Percentiles rank a stretch among this genome's conserved stretches.
phyloP scores from a whole-genome alignment of 352 stramenopile species.

The Globisporangium heterothallicum region DNA sequence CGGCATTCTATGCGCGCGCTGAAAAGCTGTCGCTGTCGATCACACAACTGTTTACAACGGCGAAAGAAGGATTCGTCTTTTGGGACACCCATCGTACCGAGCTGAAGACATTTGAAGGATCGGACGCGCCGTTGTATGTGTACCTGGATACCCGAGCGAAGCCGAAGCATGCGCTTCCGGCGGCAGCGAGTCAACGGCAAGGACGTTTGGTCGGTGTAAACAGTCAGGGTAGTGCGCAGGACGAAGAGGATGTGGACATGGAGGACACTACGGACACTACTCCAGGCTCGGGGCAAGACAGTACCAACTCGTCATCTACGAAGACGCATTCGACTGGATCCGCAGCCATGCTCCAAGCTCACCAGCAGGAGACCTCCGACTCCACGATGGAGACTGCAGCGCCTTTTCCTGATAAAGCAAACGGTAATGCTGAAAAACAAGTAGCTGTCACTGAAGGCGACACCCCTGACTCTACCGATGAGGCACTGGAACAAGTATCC shows the following conservation, averaged over 20 bases:
- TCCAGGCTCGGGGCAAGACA: no score
- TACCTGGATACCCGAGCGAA: slow-evolving; percentile 40
- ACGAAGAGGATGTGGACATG: slow-evolving; percentile 32
- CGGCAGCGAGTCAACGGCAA: not conserved
- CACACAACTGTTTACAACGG: not conserved
- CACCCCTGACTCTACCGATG: no score
- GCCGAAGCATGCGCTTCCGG: not conserved
- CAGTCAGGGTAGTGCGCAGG: not conserved
- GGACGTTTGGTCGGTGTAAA: not conserved
- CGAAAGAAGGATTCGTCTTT: slow-evolving; percentile 22
- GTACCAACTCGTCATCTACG: no score
- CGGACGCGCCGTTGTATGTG: slow-evolving; percentile 41
- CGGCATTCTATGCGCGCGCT: slow-evolving; percentile 4
- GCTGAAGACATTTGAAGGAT: slow-evolving; percentile 14
- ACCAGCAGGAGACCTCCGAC: no score
- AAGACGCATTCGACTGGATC: no score
- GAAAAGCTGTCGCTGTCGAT: not conserved
- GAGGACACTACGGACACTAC: no score
- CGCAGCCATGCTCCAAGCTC: no score
- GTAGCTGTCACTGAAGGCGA: no score
- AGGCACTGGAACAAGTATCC: no score
- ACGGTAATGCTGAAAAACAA: no score
- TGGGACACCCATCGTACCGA: slow-evolving; percentile 15
- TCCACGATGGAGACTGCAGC: no score
- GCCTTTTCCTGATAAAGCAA: no score